phyloP scores from a whole-genome alignment of 2,329 filamentous ascomycete genomes.

The Xylariales sp. region DNA sequence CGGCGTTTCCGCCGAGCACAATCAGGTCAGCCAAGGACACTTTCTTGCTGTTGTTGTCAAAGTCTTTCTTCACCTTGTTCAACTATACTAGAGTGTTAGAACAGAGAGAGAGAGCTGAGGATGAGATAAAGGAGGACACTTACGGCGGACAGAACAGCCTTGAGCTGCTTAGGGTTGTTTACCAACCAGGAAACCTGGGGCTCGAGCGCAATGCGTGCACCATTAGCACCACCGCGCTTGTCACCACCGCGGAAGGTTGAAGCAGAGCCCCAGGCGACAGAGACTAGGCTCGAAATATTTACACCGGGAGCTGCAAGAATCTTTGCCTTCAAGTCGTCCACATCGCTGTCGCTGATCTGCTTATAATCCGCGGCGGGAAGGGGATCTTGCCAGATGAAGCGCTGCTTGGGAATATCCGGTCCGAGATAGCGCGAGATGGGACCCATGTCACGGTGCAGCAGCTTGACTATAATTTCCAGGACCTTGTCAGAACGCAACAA shows the following conservation, averaged over 20 bases:
- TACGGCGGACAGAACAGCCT: constrained; percentile 59
- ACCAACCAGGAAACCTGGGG: constrained; percentile 69
- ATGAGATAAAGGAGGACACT: too few species aligned
- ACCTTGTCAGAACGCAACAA: too few species aligned
- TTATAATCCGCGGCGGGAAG: constrained; percentile 56
- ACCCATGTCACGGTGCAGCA: constrained; percentile 75
- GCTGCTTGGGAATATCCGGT: constrained; percentile 68
- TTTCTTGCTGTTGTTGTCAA: constrained; percentile 66
- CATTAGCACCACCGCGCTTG: constrained; percentile 81
- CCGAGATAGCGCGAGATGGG: constrained; percentile 67
- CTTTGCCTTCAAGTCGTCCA: constrained; percentile 62
- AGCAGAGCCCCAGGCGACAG: constrained; percentile 64
- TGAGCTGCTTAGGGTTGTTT: constrained; percentile 68
- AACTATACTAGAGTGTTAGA: too few species aligned
- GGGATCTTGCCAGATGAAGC: constrained; percentile 71
- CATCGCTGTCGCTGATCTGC: constrained; percentile 56
- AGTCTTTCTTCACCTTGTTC: constrained; percentile 52
- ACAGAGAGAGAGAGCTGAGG: too few species aligned
- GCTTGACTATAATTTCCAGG: too few species aligned
- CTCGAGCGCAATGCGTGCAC: constrained; percentile 69
- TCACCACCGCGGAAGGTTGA: constrained; percentile 71
- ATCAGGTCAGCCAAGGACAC: constrained; percentile 77
- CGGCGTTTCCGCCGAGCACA: constrained; percentile 67
- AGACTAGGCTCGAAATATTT: constrained; percentile 56
- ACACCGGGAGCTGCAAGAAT: constrained; percentile 60